Conservation (phyloP, 306 rosid species). For the Prosopis cineraria region DNA sequence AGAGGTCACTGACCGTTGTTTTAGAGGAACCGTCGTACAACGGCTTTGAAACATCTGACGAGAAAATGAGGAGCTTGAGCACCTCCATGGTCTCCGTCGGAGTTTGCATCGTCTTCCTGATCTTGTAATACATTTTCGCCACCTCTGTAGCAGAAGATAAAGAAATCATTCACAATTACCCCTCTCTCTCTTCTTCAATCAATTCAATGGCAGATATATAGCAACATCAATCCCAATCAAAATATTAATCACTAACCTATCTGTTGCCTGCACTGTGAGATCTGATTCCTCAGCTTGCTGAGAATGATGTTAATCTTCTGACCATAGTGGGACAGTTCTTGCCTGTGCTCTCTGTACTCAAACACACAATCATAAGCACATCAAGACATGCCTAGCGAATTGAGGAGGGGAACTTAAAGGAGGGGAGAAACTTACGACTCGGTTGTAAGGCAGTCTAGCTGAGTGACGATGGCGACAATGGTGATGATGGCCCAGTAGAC, state of each 20-base stretch:
- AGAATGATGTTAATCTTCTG: slow-evolving; percentile 57
- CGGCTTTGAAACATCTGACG: slow-evolving; percentile 38
- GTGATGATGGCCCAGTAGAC: slow-evolving; percentile 72
- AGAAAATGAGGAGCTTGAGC: slow-evolving; percentile 39
- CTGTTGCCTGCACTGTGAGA: slow-evolving; percentile 42
- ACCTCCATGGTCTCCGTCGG: slow-evolving; percentile 50
- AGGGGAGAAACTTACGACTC: slow-evolving; percentile 44
- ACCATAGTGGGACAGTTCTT: slow-evolving; percentile 59
- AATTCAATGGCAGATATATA: not conserved
- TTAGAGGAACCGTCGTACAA: slow-evolving; percentile 59
- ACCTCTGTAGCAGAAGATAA: slow-evolving; percentile 28
- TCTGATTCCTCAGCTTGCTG: slow-evolving; percentile 54
- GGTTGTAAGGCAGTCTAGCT: slow-evolving; percentile 50
- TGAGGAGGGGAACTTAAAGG: not conserved
- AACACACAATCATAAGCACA: not conserved
- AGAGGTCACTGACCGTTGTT: slow-evolving; percentile 15
- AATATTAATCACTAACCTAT: slow-evolving; percentile 38
- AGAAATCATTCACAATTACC: not conserved
- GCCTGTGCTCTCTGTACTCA: slow-evolving; percentile 44
- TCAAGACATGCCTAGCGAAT: not conserved
- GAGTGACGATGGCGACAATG: slow-evolving; percentile 61
- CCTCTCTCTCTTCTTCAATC: not conserved
- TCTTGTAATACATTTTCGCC: slow-evolving; percentile 1
- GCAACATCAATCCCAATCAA: not conserved
- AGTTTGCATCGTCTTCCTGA: slow-evolving; percentile 38